Base-by-base conservation (phyloP, 2,329 filamentous ascomycete genomes). In the Cladosporium sp. region DNA sequence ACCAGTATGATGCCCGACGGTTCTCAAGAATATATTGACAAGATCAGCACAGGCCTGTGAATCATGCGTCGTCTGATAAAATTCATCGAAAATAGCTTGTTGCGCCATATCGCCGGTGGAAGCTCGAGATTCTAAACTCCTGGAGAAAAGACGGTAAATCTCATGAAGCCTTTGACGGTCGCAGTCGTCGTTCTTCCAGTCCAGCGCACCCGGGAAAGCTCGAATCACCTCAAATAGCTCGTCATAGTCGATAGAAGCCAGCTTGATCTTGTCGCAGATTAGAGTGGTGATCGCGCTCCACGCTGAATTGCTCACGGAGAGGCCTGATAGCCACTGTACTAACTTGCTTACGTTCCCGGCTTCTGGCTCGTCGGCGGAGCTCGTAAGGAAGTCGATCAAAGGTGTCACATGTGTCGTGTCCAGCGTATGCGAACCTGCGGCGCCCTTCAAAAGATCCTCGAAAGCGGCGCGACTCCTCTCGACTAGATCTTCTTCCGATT, bases 361-460 rank as follows among this genome's bases (percentile, higher is more conserved):
- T 37, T 57, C 56, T 2, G 60, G 60, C 42, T 70, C 67, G 44
- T 70, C 59, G 32, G 59, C 58, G 22, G 61, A 44, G 55, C 61
- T 60, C 32, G 64, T 60, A 10, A 70, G 56, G 35, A 70, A 70
- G 4, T 62, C 56, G 10, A 64, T 22, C 1, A 66, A 17, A 0
- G 47, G 28, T 4, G 49, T 9, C n/a, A 68, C 39, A 20, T 61
- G 47, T 9, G 49, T 39, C 6, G 34, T 2, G 15, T 44, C 28
- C 20, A 48, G 13, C 10, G 28, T 25, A 10, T 58, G 17, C 15
- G 47, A 44, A 10, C 22, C 35, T 7, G 44, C 12, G 3, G 10
- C 8, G 8, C 12, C 13, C 25, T 37, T 10, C 12, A 70, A 60
- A 17, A 69, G 40, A 9, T 42, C 50, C n/a, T 61, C 51, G 24